Evolutionary conservation across 257 asterid species (phyloP).

Genomic region (Solanum habrochaites): DNA sequence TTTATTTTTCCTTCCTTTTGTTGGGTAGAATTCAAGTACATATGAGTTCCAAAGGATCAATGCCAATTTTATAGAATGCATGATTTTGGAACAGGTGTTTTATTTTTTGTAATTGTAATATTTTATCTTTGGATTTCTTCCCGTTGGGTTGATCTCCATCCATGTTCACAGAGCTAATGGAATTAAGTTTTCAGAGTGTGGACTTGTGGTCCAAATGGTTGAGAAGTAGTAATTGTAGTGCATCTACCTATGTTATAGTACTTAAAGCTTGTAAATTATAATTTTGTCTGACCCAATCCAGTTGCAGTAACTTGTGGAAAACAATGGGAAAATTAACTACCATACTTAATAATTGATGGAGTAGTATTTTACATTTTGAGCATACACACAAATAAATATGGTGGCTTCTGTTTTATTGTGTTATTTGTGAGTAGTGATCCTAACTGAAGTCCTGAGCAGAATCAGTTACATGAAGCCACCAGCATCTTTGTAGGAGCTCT

Average conservation of each 20-base stretch:
- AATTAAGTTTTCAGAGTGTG: background rate
- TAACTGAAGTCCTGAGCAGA: background rate
- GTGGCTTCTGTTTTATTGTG: background rate
- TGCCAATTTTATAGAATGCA: constrained; percentile 21
- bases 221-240: background rate
- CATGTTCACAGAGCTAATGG: background rate
- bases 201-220: background rate
- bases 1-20: background rate
- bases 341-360: background rate
- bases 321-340: background rate
- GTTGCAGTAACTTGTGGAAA: background rate
- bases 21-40: constrained; percentile 11
- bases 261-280: background rate
- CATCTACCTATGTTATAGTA: background rate
- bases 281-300: background rate
- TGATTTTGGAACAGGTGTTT: background rate
- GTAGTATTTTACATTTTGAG: background rate
- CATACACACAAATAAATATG: background rate
- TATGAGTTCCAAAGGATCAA: constrained; percentile 18
- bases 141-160: background rate
- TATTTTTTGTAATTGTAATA: no score
- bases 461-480: background rate
- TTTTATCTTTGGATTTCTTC: background rate
- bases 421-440: background rate
- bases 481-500: background rate